Base-by-base conservation (phyloP, 768 basidiomycete species). In the Rhizopogon sp. region DNA sequence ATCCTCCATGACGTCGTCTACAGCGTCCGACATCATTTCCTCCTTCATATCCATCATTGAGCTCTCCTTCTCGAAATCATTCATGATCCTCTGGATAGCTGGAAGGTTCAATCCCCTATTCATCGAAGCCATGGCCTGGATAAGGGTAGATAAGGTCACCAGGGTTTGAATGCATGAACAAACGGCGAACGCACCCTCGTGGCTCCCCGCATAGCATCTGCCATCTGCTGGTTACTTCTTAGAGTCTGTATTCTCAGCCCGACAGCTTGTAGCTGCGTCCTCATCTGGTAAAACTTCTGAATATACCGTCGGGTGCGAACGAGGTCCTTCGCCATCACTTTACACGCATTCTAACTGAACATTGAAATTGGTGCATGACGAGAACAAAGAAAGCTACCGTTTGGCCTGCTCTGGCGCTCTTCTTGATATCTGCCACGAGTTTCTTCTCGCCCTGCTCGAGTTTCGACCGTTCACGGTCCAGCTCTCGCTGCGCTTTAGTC, bases 31-130 rank as follows among this genome's bases (percentile, higher is more conserved):
- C 97, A 98, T 99, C 91, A 98, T 98, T 70, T 97, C 96, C 73
- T 98, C 97, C 70, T 98, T 99, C 97, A 99, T 98, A 72, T 99
- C 97, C 97, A 99, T 99, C 73, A 87, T 93, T 5, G 93, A 85
- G 62, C 89, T 96, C 73, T 99, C 97, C 65, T 85, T 88, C 76
- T 99, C 97, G 64, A 99, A 99, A 44, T 99, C 96, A 63, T 86
- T 92, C 91, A 99, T 95, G 67, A 98, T 98, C 52, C 85, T 83
- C 68, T 94, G 91, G 56, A 99, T 98, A 58, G 84, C 83, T 14
- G 97, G 97, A 14, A 98, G 80, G 72, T 99, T 98, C 58, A 98
- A 80, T 41, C 92, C 92, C 46, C 91, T 83, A 68, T 98, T 98
- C 97, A 99, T 98, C 33, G 93, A 82, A 11, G 86, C 90, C 97